Percentiles rank a stretch among this genome's conserved stretches.
These are phyloP conservation scores for Microcos paniculata DNA, from an alignment of 345 rosid species.

Conservation along the genomic window DNA sequence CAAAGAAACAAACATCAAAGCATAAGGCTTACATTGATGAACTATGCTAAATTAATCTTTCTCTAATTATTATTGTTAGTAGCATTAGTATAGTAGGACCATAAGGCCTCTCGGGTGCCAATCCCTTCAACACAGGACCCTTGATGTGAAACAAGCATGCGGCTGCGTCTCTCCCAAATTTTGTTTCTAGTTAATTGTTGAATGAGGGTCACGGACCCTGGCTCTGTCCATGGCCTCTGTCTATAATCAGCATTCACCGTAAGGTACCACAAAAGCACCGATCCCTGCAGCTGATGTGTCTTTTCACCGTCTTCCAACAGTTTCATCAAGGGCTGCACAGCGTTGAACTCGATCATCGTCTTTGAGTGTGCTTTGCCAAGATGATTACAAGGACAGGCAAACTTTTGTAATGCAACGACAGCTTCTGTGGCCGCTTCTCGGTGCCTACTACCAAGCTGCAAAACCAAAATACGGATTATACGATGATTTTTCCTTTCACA, in stretches of 20 bases:
- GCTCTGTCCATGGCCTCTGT: conserved; percentile 54
- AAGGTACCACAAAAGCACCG: conserved; percentile 65
- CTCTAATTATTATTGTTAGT: too few relatives aligned
- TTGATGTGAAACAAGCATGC: conserved; percentile 36
- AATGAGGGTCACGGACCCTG: conserved; percentile 57
- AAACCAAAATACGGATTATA: conserved; percentile 54
- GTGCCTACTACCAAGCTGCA: conserved; percentile 42
- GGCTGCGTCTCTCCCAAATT: too few relatives aligned
- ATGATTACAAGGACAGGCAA: conserved; percentile 52
- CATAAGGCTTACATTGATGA: too few relatives aligned
- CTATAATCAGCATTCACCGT: conserved; percentile 55
- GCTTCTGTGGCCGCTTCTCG: conserved; percentile 65
- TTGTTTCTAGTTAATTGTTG: conserved; percentile 37
- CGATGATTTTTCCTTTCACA: conserved; percentile 65
- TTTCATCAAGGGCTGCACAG: conserved; percentile 48
- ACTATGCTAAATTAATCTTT: too few relatives aligned
- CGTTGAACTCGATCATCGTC: conserved; percentile 54
- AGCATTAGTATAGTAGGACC: too few relatives aligned
- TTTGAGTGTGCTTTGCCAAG: conserved; percentile 56
- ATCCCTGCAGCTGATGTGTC: conserved; percentile 49
- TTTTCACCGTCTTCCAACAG: conserved; percentile 23
- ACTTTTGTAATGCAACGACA: conserved; percentile 60
- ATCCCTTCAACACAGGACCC: conserved; percentile 25
- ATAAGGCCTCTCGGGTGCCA: conserved; percentile 45
- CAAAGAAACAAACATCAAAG: too few relatives aligned